phyloP scores from a whole-genome alignment of 192 early-diverging fungal species.

The Coemansia sp. region DNA sequence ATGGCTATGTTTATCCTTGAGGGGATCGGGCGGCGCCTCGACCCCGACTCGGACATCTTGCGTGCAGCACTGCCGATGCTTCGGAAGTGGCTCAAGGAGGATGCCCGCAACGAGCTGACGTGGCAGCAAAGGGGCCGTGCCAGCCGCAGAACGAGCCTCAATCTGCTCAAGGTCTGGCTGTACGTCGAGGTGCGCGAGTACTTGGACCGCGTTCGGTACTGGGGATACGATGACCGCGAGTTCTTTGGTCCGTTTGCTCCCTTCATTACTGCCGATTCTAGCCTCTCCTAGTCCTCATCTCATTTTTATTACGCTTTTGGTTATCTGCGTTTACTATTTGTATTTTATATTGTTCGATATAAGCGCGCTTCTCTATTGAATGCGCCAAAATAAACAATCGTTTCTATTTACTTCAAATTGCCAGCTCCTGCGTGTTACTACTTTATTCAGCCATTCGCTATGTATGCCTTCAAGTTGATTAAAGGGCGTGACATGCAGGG shows the following conservation, averaged over 20 bases:
- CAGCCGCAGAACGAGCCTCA: slow-evolving; percentile 19
- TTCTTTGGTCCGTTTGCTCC: slow-evolving; percentile 52
- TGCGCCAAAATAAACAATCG: no score
- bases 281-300: slow-evolving; percentile 12
- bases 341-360: slow-evolving; percentile 1
- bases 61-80: slow-evolving; percentile 76
- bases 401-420: no score
- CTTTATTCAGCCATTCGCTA: neutral
- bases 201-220: slow-evolving; percentile 31
- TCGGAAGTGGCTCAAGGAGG: slow-evolving; percentile 54
- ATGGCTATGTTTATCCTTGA: slow-evolving; percentile 91
- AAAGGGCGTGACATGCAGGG: no score
- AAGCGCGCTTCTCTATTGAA: neutral
- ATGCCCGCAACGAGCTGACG: slow-evolving; percentile 32
- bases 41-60: slow-evolving; percentile 90
- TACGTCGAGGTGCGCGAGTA: slow-evolving; percentile 53
- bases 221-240: slow-evolving; percentile 47
- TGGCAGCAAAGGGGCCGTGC: slow-evolving; percentile 10
- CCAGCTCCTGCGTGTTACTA: neutral
- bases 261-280: slow-evolving; percentile 43
- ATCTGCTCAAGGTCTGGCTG: slow-evolving; percentile 46
- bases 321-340: neutral
- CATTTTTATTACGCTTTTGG: neutral
- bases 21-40: slow-evolving; percentile 87
- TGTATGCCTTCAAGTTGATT: neutral